Evolutionary conservation across 345 rosid species (phyloP).

Genomic region (Moringa oleifera): DNA sequence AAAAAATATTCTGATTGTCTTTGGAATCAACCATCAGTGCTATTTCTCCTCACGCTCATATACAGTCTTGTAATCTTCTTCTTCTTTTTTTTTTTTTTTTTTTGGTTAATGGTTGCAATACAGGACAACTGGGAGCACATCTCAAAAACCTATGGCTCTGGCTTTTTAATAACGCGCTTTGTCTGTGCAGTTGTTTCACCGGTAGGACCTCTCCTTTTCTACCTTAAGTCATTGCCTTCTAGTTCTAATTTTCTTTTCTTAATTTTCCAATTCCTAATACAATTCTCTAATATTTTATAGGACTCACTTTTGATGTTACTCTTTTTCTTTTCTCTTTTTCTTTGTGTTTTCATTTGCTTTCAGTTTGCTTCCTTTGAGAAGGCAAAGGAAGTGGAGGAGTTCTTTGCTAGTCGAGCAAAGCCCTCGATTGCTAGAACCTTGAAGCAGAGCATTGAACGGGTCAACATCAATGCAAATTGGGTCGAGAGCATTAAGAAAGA

Average conservation of each 20-base stretch:
- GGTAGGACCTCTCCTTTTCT: constrained; percentile 26
- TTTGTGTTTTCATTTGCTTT: not conserved
- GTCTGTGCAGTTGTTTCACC: constrained; percentile 67
- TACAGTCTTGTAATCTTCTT: too few relatives aligned
- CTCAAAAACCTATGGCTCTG: constrained; percentile 59
- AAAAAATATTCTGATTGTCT: too few relatives aligned
- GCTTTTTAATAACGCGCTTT: constrained; percentile 67
- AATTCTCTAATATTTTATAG: too few relatives aligned
- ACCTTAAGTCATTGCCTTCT: not conserved
- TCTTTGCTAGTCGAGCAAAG: constrained; percentile 54
- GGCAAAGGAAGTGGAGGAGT: constrained; percentile 76
- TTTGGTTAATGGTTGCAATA: constrained; percentile 4
- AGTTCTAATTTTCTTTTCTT: not conserved
- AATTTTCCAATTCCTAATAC: not conserved
- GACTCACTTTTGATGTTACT: too few relatives aligned
- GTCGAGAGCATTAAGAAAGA: constrained; percentile 65
- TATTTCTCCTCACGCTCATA: too few relatives aligned
- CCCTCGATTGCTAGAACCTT: constrained; percentile 71
- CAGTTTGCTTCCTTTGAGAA: constrained; percentile 90
- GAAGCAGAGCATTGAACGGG: constrained; percentile 89
- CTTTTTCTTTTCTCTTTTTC: not conserved
- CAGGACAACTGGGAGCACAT: constrained; percentile 84
- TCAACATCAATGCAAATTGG: constrained; percentile 74
- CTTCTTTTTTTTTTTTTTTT: not conserved
- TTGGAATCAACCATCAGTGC: too few relatives aligned